Evolutionary conservation across 2,329 filamentous ascomycete species (phyloP).

Genomic region (Epichloe elymi): DNA sequence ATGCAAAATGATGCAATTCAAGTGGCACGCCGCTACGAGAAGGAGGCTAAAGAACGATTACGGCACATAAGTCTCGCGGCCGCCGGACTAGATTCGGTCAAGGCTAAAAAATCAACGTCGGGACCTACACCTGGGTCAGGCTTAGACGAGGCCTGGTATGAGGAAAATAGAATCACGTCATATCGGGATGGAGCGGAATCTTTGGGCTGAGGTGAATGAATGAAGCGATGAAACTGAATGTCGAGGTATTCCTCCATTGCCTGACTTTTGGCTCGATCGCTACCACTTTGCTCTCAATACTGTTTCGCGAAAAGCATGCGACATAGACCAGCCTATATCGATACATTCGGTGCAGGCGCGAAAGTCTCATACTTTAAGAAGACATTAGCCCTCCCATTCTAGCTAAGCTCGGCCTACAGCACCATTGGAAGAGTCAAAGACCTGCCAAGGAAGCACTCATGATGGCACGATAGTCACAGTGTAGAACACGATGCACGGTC

Average conservation of each 20-base stretch:
- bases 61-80: conserved; percentile 63
- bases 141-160: conserved; percentile 23
- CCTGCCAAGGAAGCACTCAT: conserved; percentile 13
- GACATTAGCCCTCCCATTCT: no score
- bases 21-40: conserved; percentile 58
- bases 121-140: conserved; percentile 5
- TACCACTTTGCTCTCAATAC: not conserved
- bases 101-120: conserved; percentile 10
- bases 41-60: conserved; percentile 62
- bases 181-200: conserved; percentile 2
- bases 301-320: not conserved
- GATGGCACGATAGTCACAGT: conserved; percentile 8
- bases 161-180: conserved; percentile 11
- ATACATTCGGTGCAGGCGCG: not conserved
- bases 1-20: conserved; percentile 60
- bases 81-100: conserved; percentile 56
- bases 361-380: not conserved
- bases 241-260: not conserved
- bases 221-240: not conserved
- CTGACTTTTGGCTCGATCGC: not conserved
- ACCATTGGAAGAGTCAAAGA: not conserved
- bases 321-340: not conserved
- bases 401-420: no score
- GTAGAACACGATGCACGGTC: not conserved
- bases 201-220: conserved; percentile 4